Base-by-base conservation (phyloP, 768 basidiomycete species). In the Boletus speciosus region DNA sequence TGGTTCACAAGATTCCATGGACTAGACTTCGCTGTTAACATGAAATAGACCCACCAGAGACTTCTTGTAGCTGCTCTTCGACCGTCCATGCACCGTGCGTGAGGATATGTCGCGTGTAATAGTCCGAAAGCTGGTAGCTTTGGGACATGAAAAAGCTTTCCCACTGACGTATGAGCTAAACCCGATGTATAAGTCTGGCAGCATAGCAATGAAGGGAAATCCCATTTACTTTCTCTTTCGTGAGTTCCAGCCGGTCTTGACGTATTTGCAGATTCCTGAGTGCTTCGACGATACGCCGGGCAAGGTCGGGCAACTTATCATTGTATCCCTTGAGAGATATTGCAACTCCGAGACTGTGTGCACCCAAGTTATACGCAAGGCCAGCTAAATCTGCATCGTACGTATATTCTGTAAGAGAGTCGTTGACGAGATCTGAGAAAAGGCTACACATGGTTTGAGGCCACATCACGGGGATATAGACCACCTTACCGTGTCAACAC, bases 341-440 rank as follows among this genome's bases (percentile, higher is more conserved):
- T 39, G 75, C 81, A 45, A 97, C 67, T 2, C 90, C 90, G 12
- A 84, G 84, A 2, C 77, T 75, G 58, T 84, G 79, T 11, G 79
- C 74, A 25, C 78, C 71, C 56, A 95, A 78, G 57, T 73, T 78
- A 69, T 94, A 98, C 5, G 76, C 74, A 35, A 98, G 78, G 27
- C 94, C 94, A 14, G 96, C 97, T 25, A 98, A 80, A 39, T 90
- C 87, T 11, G 97, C 97, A 64, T 94, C 87, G 66, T 98, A 98
- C 0, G 91, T 77, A 61, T 88, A 93, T 71, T 99, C 97, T 6
- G 85, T 85, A 47, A 98, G 81, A 3, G 90, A 82, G 64, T 99
- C 97, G 29, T 82, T 84, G 60, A 98, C 88, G 32, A 98, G 78
- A 58, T 94, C 89, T 48, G 84, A 76, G 70, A 85, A 94, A 12